Conservation (phyloP, 371 early-diverging fungal genomes). For the Furculomyces boomerangus region DNA sequence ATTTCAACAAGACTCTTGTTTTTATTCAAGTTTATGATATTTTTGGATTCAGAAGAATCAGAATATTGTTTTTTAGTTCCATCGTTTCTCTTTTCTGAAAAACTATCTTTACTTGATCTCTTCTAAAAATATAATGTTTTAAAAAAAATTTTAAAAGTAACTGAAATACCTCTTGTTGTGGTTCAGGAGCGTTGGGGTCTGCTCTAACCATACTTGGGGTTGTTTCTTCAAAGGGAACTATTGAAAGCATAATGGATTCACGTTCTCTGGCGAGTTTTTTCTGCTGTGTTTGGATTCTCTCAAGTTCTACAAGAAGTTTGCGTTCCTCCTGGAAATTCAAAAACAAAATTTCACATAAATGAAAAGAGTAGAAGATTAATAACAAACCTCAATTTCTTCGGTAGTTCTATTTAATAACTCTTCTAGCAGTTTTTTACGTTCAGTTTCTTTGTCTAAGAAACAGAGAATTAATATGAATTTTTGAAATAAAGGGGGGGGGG, state of each 20-base stretch:
- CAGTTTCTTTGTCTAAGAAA: constrained; percentile 39
- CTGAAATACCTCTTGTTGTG: not conserved
- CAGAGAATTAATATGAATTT: constrained; percentile 4
- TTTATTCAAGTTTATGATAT: no score
- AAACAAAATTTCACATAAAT: no score
- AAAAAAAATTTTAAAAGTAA: no score
- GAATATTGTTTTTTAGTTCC: no score
- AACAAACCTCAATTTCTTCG: no score
- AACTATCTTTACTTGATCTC: no score
- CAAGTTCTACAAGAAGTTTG: constrained; percentile 48
- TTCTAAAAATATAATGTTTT: no score
- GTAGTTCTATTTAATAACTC: constrained; percentile 45
- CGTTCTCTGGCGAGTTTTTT: constrained; percentile 48
- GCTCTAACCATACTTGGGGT: not conserved
- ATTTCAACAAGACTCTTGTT: not conserved
- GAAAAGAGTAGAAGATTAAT: no score
- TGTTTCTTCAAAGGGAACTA: constrained; percentile 17
- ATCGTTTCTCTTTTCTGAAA: no score
- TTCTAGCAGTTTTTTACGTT: constrained; percentile 58
- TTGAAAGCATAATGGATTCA: constrained; percentile 42
- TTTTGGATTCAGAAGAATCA: no score
- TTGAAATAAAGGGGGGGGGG: not conserved
- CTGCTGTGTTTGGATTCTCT: constrained; percentile 60
- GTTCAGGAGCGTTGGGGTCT: not conserved
- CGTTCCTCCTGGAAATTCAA: constrained; percentile 78